Percentiles rank a stretch among this genome's conserved stretches.
Conservation (phyloP, 2,329 filamentous ascomycete species). For the Tolypocladium amazonense region DNA sequence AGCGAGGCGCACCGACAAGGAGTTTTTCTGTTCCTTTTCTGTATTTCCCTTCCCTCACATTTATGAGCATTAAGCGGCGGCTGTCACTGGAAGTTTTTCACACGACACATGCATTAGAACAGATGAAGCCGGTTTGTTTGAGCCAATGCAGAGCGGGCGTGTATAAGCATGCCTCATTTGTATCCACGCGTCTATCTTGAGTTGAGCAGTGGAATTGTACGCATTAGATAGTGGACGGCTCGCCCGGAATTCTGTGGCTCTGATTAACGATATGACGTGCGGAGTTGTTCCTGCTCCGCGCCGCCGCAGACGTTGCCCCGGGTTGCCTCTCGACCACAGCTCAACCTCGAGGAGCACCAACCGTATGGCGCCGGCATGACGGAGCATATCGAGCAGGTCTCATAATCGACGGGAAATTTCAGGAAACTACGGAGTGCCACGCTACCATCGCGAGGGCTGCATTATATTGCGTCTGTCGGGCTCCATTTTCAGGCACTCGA, state of each 20-base stretch:
- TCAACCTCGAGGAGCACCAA: no score
- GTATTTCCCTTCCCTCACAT: neutral
- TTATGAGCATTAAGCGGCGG: neutral
- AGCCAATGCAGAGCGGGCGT: neutral
- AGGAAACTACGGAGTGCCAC: no score
- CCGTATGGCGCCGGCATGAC: no score
- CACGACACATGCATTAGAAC: neutral
- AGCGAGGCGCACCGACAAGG: constrained; percentile 22
- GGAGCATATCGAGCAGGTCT: no score
- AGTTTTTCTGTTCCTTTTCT: constrained; percentile 10
- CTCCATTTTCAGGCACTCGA: no score
- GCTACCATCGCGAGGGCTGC: no score
- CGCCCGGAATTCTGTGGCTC: neutral
- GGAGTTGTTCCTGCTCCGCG: neutral
- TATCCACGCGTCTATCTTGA: neutral
- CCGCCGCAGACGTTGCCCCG: neutral
- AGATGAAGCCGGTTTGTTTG: neutral
- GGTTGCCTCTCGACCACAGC: no score
- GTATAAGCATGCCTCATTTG: neutral
- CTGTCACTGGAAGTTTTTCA: neutral
- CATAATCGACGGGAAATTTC: no score
- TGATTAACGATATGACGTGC: neutral
- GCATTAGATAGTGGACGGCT: neutral
- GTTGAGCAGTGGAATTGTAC: neutral
- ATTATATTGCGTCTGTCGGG: no score